A percentile compares a stretch with the other conserved stretches of the same genome.
Evolutionary conservation across 2,329 filamentous ascomycete genomes (phyloP).

Genomic region (Microcyclosporella mali): DNA sequence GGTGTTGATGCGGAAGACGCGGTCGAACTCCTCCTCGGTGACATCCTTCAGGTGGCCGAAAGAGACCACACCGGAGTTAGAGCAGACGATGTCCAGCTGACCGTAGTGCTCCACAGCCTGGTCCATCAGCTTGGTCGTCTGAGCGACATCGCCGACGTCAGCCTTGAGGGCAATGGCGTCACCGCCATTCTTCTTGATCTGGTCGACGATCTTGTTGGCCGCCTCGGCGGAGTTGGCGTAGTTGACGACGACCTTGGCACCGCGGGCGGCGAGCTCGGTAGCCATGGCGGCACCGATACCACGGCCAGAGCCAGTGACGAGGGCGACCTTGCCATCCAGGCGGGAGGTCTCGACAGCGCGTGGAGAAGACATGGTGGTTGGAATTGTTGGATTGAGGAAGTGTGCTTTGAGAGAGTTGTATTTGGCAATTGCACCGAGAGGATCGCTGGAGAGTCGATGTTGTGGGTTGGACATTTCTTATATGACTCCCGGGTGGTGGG

Average conservation of each 20-base stretch:
- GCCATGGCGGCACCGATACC: conserved; percentile 64
- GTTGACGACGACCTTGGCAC: conserved; percentile 62
- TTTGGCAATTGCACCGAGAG: conserved; percentile 21
- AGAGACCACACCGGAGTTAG: conserved; percentile 56
- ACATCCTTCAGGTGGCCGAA: conserved; percentile 51
- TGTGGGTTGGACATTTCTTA: conserved; percentile 12
- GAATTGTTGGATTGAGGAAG: conserved; percentile 18
- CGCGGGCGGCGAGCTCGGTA: conserved; percentile 57
- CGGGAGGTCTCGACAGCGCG: conserved; percentile 42
- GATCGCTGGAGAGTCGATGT: conserved; percentile 19
- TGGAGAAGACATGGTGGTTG: conserved; percentile 30
- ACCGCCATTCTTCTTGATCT: conserved; percentile 59
- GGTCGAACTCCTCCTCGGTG: conserved; percentile 51
- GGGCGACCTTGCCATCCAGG: conserved; percentile 50
- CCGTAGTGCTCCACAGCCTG: conserved; percentile 59
- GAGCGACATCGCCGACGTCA: conserved; percentile 58
- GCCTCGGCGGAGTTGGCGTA: conserved; percentile 60
- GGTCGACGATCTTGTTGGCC: conserved; percentile 59
- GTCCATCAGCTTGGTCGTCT: conserved; percentile 59
- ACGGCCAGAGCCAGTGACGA: conserved; percentile 52
- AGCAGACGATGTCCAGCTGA: conserved; percentile 63
- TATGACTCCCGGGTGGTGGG: background rate
- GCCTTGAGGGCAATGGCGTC: conserved; percentile 61
- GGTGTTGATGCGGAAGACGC: conserved; percentile 57
- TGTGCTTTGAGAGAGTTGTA: conserved; percentile 18